Evolutionary conservation across 306 rosid species (phyloP), one percentile per base, ranked within the genome.

Genomic region (Lathyrus aphaca): DNA sequence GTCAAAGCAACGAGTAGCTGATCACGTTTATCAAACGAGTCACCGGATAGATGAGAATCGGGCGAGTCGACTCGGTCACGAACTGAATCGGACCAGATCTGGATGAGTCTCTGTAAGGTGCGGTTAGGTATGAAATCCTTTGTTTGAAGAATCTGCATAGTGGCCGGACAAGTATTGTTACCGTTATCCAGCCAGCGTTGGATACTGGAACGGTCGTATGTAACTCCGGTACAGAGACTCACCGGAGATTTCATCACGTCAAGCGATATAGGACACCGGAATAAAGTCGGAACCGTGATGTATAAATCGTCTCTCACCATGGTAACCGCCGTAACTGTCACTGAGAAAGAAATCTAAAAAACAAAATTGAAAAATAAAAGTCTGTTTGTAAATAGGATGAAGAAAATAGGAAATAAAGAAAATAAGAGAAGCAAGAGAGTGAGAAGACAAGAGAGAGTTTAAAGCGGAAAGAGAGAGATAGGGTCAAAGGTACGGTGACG

Each of bases 161-260:
- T 94, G 61, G 97, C 96, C 13, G 99, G 99, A 19, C 99, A 94
- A n/a, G 97, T 94, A 77, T 87, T 87, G 86, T 94, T 83, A 38
- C 97, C 99, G 83, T 82, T 80, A 81, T 94, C 97, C 11, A 94
- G 95, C 99, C 99, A 94, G 59, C 88, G 94, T 32, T 94, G 95
- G 84, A 94, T 91, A 77, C 95, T 84, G 74, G 97, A 76, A 44
- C 99, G 96, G 82, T 94, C 99, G 79, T 94, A 94, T 48, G 99
- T 94, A 0, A 90, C 96, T 3, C 99, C 99, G 76, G 99, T 94
- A 75, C 88, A 87, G 44, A 94, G 85, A 46, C 99, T 91, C 7
- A 94, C 99, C 5, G 99, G 99, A 60, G 97, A 94, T 69, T 81
- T 87, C 99, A 94, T 94, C 17, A 94, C 85, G 68, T 94, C 99